Conservation (phyloP, 768 basidiomycete species). For the Naganishia friedmannii region DNA sequence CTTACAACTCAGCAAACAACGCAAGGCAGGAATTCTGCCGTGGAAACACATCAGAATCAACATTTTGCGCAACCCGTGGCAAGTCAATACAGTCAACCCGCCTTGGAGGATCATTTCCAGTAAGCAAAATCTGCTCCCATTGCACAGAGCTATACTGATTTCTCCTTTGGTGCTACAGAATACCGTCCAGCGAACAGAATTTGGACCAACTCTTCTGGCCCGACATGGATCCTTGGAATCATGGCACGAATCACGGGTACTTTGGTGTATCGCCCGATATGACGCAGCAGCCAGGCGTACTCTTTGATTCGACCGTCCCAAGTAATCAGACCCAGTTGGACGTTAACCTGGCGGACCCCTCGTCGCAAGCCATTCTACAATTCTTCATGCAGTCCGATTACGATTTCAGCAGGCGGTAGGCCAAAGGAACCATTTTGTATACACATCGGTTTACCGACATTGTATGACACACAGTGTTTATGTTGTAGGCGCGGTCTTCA, state of each 20-base stretch:
- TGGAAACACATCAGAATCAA: neutral
- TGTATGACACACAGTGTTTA: neutral
- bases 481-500: neutral
- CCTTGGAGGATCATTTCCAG: neutral
- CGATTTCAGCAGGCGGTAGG: conserved; percentile 10
- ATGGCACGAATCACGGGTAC: neutral
- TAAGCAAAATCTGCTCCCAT: too few species aligned
- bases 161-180: too few species aligned
- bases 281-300: neutral
- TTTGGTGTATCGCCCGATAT: conserved; percentile 4
- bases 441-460: neutral
- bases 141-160: neutral
- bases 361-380: conserved; percentile 2
- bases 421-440: neutral
- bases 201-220: neutral
- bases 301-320: neutral
- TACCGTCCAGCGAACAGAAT: neutral
- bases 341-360: neutral
- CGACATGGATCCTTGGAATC: neutral
- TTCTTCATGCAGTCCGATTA: conserved; percentile 18
- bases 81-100: neutral
- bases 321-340: conserved; percentile 5
- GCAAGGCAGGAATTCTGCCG: neutral
- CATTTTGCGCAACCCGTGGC: neutral
- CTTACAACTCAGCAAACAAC: neutral